Percentiles rank a stretch among this genome's conserved stretches.
Conservation (phyloP, 176 grass and related monocot genomes). For the Triticum urartu region DNA sequence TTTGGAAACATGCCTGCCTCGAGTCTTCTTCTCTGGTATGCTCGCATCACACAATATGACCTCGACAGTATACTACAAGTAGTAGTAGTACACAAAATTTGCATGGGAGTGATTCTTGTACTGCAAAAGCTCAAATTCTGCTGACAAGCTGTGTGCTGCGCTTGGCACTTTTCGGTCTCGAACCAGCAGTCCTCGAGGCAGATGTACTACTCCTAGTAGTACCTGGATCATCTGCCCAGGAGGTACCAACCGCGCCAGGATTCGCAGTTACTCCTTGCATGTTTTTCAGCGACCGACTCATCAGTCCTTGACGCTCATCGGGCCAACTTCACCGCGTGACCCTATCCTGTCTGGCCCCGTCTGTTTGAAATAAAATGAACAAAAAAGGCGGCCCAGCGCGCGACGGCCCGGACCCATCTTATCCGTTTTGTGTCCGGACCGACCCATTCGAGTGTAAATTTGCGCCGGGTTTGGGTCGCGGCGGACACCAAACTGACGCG, state of each 20-base stretch:
- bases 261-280: neutral
- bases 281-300: neutral
- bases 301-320: neutral
- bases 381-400: too few relatives aligned
- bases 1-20: neutral
- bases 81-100: neutral
- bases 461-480: too few relatives aligned
- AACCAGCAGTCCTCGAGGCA: slow-evolving; percentile 15
- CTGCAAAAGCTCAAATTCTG: slow-evolving; percentile 10
- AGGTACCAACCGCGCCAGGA: too few relatives aligned
- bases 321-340: too few relatives aligned
- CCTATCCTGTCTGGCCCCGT: too few relatives aligned
- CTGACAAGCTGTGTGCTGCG: slow-evolving; percentile 1
- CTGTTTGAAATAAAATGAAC: too few relatives aligned
- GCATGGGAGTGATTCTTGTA: neutral
- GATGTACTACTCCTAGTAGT: neutral
- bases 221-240: neutral
- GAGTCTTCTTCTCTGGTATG: neutral
- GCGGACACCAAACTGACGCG: too few relatives aligned
- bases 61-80: neutral
- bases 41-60: neutral
- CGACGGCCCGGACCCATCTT: too few relatives aligned
- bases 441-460: too few relatives aligned
- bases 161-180: neutral
- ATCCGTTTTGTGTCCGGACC: too few relatives aligned